Percentiles rank a stretch among this genome's conserved stretches.
phyloP scores from a whole-genome alignment of 2,329 filamentous ascomycete species.

The Diaporthe velutina region DNA sequence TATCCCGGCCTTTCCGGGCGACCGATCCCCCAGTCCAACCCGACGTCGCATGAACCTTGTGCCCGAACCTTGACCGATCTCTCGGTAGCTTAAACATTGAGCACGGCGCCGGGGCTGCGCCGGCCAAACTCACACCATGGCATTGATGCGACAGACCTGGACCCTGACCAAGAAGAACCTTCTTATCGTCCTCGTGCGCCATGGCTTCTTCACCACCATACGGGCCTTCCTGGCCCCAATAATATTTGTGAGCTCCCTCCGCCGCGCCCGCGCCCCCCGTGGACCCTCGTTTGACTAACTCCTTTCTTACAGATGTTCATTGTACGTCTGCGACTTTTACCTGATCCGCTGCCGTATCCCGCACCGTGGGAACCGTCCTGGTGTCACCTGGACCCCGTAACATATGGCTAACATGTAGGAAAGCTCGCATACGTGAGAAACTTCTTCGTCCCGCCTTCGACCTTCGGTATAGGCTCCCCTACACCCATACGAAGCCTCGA shows the following conservation, averaged over 20 bases:
- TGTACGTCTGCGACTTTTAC: constrained; percentile 41
- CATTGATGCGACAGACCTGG: constrained; percentile 68
- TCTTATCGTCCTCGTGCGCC: constrained; percentile 68
- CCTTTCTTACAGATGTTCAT: constrained; percentile 57
- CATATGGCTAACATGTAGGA: not conserved
- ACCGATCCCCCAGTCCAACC: not conserved
- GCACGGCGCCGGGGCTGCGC: constrained; percentile 5
- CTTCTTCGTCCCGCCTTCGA: constrained; percentile 65
- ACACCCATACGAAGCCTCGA: constrained; percentile 73
- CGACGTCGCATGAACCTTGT: constrained; percentile 20
- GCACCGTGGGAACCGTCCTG: not conserved
- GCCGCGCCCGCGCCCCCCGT: not conserved
- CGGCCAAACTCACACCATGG: constrained; percentile 53
- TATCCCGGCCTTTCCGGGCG: constrained; percentile 6
- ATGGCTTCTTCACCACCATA: constrained; percentile 63
- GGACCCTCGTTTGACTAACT: not conserved
- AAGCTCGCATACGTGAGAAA: constrained; percentile 78
- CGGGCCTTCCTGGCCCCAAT: constrained; percentile 63
- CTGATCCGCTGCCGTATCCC: not conserved
- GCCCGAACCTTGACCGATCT: constrained; percentile 24
- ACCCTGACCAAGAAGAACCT: constrained; percentile 74
- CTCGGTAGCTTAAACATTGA: constrained; percentile 22
- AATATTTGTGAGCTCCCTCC: constrained; percentile 42
- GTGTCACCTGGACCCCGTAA: not conserved
- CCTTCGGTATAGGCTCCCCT: constrained; percentile 78